phyloP scores from a whole-genome alignment of 108 stramenopile genomes.

The Mediolabrus comicus region DNA sequence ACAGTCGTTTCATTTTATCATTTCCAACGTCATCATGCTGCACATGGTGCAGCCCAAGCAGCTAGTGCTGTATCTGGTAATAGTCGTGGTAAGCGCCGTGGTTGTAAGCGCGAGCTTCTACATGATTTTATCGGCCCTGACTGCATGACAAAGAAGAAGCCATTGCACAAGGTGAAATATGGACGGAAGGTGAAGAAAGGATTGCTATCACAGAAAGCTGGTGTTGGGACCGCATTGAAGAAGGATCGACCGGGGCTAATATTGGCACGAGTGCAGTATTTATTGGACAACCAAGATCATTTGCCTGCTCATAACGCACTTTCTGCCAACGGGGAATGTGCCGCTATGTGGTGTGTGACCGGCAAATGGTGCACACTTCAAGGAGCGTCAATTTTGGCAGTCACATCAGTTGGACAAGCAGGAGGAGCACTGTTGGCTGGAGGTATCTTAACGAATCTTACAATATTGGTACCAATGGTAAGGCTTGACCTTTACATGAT shows the following conservation, averaged over 20 bases:
- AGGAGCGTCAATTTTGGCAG: constrained; percentile 48
- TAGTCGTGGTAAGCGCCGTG: constrained; percentile 27
- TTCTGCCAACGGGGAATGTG: constrained; percentile 51
- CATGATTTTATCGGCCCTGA: constrained; percentile 35
- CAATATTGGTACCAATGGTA: constrained; percentile 47
- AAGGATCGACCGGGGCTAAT: constrained; percentile 39
- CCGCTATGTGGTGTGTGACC: constrained; percentile 51
- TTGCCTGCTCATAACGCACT: constrained; percentile 45
- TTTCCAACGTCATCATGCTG: constrained; percentile 29
- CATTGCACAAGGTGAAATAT: constrained; percentile 39
- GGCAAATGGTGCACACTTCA: constrained; percentile 51
- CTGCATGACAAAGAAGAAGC: constrained; percentile 28
- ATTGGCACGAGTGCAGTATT: constrained; percentile 36
- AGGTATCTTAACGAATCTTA: constrained; percentile 45
- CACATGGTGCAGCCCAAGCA: constrained; percentile 23
- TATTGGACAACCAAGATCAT: constrained; percentile 44
- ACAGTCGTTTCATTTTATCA: constrained; percentile 50
- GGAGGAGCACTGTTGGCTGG: constrained; percentile 49
- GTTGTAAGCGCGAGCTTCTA: constrained; percentile 27
- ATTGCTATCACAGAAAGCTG: constrained; percentile 25
- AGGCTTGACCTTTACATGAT: too few species aligned
- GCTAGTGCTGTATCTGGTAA: constrained; percentile 14
- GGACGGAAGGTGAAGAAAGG: constrained; percentile 33
- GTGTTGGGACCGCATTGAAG: constrained; percentile 43
- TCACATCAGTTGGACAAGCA: constrained; percentile 50